Percentiles rank a stretch among this genome's conserved stretches.
phyloP scores from a whole-genome alignment of 2,329 filamentous ascomycete species.

The Stagonosporopsis rhizophila region DNA sequence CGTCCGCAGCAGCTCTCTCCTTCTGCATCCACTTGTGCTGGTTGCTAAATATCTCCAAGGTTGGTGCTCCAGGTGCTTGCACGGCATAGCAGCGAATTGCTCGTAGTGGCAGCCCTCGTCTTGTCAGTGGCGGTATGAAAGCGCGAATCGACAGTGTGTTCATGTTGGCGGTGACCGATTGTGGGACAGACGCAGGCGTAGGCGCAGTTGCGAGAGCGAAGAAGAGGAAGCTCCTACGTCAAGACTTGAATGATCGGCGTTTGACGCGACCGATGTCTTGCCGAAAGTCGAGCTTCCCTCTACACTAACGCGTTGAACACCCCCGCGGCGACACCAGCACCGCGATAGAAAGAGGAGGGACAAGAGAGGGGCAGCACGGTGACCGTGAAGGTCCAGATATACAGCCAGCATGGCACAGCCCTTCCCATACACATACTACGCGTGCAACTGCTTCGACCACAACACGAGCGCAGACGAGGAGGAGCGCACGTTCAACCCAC shows the following conservation, averaged over 20 bases:
- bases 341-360: conserved; percentile 9
- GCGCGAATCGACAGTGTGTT: conserved; percentile 43
- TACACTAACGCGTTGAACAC: conserved; percentile 18
- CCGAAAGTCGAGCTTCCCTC: conserved; percentile 7
- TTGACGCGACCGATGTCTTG: conserved; percentile 7
- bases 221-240: conserved; percentile 6
- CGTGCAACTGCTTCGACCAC: conserved; percentile 67
- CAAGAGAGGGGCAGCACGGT: background rate
- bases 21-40: conserved; percentile 89
- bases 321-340: conserved; percentile 11
- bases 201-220: background rate
- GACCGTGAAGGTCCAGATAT: too few relatives aligned
- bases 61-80: conserved; percentile 76
- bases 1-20: conserved; percentile 78
- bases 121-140: conserved; percentile 45
- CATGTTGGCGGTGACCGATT: conserved; percentile 28
- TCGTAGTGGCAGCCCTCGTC: conserved; percentile 34
- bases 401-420: conserved; percentile 57
- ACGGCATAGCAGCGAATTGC: conserved; percentile 71
- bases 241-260: conserved; percentile 14
- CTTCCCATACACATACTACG: conserved; percentile 70
- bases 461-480: conserved; percentile 67
- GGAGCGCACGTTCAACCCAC: conserved; percentile 84
- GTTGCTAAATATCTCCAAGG: conserved; percentile 90
- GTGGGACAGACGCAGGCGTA: background rate